Base-by-base conservation (phyloP, 371 early-diverging fungal species). In the Nematocida ausubeli region DNA sequence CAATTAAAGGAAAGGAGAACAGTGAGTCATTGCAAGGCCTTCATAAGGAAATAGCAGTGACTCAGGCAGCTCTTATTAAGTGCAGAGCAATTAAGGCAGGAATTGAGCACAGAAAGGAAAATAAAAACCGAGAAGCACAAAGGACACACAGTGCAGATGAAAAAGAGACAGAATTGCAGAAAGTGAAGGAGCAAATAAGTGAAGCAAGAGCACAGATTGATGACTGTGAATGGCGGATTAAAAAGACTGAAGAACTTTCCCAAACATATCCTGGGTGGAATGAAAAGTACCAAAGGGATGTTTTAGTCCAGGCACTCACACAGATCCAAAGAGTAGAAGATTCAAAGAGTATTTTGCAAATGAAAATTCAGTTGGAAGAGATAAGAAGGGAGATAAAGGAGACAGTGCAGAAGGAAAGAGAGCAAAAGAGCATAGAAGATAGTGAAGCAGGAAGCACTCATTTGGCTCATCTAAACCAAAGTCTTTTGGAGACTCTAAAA, bases 41-140 rank as follows among this genome's bases (percentile, higher is more conserved):
- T 90, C 91, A 82, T 87, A 90, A 63, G 92, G 91, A 80, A 93
- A 94, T 84, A 90, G 92, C 82, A 89, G 89, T 22, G 93, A 95
- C 70, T 92, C 92, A 4, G 92, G 92, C 67, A 87, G 88, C 2
- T 94, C 89, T 85, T 90, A 92, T 75, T 83, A 68, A 54, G 37
- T 67, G 63, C 32, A 65, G 93, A 93, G 81, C 85, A 83, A 69
- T 86, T n/a, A 88, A 87, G 66, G 87, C 86, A 63, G 88, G 88
- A 22, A 71, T 90, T 42, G 88, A 89, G 52, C 88, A 88, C 4
- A 82, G 87, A 84, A 89, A 89, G 82, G 28, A 54, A 30, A 42
- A 28, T 56, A 56, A 70, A 39, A 44, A 34, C 26, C 69, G 49
- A 35, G 37, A 60, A 60, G 60, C 30, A 1, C 19, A 60, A 60